Conservation (phyloP, 768 basidiomycete genomes). For the Lentinus tigrinus region DNA sequence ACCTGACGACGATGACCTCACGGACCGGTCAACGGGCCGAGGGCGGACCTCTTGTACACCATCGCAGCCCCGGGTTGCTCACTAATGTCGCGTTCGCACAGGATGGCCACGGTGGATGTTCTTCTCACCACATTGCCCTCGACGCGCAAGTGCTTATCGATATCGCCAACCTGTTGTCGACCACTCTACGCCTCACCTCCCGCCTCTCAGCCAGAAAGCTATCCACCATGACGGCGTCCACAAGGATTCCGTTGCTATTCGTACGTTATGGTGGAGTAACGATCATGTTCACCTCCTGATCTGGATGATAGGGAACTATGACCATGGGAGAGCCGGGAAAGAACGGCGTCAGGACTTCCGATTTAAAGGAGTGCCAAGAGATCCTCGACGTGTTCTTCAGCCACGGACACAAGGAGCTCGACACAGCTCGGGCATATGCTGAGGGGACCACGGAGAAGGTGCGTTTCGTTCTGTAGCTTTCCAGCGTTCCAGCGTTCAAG, state of each 20-base stretch:
- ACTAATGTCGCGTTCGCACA: no score
- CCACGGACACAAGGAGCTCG: constrained; percentile 45
- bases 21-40: no score
- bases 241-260: constrained; percentile 41
- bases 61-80: neutral
- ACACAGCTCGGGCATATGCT: constrained; percentile 50
- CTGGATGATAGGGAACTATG: constrained; percentile 44
- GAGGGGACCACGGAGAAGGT: constrained; percentile 58
- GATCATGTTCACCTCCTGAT: neutral
- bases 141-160: neutral
- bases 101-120: neutral
- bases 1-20: no score
- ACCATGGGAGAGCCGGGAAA: constrained; percentile 43
- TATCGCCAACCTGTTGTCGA: neutral
- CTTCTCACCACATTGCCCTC: neutral
- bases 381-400: constrained; percentile 45
- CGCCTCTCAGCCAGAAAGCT: neutral
- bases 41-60: neutral
- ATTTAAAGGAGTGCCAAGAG: constrained; percentile 38
- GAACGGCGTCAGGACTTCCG: constrained; percentile 39
- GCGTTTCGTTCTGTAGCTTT: neutral
- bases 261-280: constrained; percentile 20
- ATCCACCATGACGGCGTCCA: constrained; percentile 21
- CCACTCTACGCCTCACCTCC: neutral
- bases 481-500: neutral